Percentiles rank a stretch among this genome's conserved stretches.
These are phyloP conservation scores for Exobasidium rhododendri DNA, from an alignment of 1,284 basidiomycete species.

Conservation along the genomic window DNA sequence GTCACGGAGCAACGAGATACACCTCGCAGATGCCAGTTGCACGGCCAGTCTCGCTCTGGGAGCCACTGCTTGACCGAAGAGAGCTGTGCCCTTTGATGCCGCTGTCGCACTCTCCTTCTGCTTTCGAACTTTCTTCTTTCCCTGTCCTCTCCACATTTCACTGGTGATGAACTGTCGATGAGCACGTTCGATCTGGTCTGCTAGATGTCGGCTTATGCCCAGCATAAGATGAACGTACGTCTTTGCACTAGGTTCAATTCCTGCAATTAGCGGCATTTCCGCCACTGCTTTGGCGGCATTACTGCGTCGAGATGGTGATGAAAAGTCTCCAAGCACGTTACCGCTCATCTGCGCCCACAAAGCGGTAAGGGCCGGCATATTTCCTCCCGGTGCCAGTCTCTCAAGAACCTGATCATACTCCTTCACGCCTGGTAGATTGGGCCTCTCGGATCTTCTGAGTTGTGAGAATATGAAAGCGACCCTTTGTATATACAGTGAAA, in stretches of 20 bases:
- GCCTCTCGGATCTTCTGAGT: conserved; percentile 19
- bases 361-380: conserved; percentile 24
- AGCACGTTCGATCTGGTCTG: conserved; percentile 31
- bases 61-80: conserved; percentile 26
- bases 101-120: conserved; percentile 25
- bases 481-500: conserved; percentile 33
- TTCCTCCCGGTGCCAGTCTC: conserved; percentile 12
- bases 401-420: conserved; percentile 17
- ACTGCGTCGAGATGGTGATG: not conserved
- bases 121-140: conserved; percentile 7
- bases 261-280: conserved; percentile 5
- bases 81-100: conserved; percentile 31
- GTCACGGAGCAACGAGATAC: conserved; percentile 33
- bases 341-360: conserved; percentile 38
- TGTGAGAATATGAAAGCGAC: conserved; percentile 35
- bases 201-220: conserved; percentile 37
- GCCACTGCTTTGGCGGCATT: not conserved
- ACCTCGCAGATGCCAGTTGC: conserved; percentile 21
- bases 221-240: conserved; percentile 44
- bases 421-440: conserved; percentile 20
- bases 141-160: not conserved
- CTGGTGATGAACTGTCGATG: conserved; percentile 21
- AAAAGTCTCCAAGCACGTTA: conserved; percentile 5
- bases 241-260: conserved; percentile 22
- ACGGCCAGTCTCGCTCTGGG: not conserved